Conservation (phyloP, 768 basidiomycete species). For the Pisolithus orientalis region DNA sequence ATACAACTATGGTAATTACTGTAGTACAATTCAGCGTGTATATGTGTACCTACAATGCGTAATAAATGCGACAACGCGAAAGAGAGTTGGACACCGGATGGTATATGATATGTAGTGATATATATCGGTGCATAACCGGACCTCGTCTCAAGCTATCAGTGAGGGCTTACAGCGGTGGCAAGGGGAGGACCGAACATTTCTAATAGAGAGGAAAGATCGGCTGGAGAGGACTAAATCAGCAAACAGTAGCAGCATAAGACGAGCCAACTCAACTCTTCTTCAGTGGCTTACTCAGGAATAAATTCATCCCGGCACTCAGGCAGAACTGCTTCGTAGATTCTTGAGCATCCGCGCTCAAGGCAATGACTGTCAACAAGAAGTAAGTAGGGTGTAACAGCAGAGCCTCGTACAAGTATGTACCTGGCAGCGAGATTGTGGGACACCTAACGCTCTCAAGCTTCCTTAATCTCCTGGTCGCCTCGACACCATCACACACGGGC, state of each 20-base stretch:
- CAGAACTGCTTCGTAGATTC: constrained; percentile 71
- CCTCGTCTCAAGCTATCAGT: too few species aligned
- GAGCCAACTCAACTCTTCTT: constrained; percentile 40
- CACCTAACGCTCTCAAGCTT: constrained; percentile 54
- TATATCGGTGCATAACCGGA: too few species aligned
- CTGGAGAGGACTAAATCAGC: constrained; percentile 24
- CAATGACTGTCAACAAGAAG: constrained; percentile 43
- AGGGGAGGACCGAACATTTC: constrained; percentile 41
- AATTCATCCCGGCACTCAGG: constrained; percentile 74
- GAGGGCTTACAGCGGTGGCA: constrained; percentile 2
- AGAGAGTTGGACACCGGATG: too few species aligned
- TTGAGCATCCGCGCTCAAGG: constrained; percentile 71
- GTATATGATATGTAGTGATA: too few species aligned
- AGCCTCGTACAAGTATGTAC: constrained; percentile 31
- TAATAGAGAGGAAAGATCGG: constrained; percentile 46
- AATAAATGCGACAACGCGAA: too few species aligned
- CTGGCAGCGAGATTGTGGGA: constrained; percentile 43
- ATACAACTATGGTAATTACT: too few species aligned
- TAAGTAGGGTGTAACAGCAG: too few species aligned
- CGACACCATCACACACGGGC: constrained; percentile 75
- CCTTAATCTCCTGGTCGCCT: constrained; percentile 62
- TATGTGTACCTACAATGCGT: too few species aligned
- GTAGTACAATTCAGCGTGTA: too few species aligned
- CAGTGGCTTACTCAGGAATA: constrained; percentile 69
- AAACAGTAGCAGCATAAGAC: background rate